A percentile compares a stretch with the other conserved stretches of the same genome.
Evolutionary conservation across 192 early-diverging fungal species (phyloP).

Genomic region (Backusella australiensis): DNA sequence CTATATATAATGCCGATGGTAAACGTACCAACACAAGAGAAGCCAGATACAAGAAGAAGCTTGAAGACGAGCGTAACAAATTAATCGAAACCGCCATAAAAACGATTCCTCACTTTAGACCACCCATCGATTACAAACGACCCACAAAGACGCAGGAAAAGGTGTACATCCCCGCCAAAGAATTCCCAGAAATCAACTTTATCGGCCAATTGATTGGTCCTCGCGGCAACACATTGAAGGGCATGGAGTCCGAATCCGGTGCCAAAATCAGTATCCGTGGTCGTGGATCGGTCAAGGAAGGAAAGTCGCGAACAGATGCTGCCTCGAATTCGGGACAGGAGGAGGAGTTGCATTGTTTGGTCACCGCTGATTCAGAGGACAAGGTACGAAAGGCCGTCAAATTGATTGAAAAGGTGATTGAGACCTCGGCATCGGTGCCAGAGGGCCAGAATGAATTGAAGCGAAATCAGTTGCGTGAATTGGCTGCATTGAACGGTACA

Average conservation of each 20-base stretch:
- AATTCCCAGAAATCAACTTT: slow-evolving; percentile 97
- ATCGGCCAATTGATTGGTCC: slow-evolving; percentile 96
- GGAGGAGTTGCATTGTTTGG: slow-evolving; percentile 88
- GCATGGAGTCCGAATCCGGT: slow-evolving; percentile 92
- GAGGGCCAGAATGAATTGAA: slow-evolving; percentile 97
- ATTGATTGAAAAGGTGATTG: slow-evolving; percentile 89
- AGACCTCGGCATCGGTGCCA: slow-evolving; percentile 88
- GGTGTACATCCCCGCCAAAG: slow-evolving; percentile 92
- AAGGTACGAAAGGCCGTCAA: slow-evolving; percentile 84
- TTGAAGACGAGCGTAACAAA: slow-evolving; percentile 91
- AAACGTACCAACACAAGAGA: slow-evolving; percentile 97
- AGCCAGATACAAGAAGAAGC: slow-evolving; percentile 81
- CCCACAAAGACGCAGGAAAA: slow-evolving; percentile 87
- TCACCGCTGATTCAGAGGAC: slow-evolving; percentile 86
- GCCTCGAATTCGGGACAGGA: slow-evolving; percentile 57
- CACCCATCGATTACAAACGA: slow-evolving; percentile 88
- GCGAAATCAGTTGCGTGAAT: slow-evolving; percentile 88
- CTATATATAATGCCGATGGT: slow-evolving; percentile 88
- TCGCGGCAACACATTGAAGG: slow-evolving; percentile 95
- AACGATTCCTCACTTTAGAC: slow-evolving; percentile 78
- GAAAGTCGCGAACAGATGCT: slow-evolving; percentile 63
- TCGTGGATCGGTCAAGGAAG: slow-evolving; percentile 95
- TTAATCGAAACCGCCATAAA: slow-evolving; percentile 79
- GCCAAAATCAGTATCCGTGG: slow-evolving; percentile 97
- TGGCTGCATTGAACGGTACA: slow-evolving; percentile 95